phyloP scores from a whole-genome alignment of 257 asterid genomes.

The Petunia axillaris region DNA sequence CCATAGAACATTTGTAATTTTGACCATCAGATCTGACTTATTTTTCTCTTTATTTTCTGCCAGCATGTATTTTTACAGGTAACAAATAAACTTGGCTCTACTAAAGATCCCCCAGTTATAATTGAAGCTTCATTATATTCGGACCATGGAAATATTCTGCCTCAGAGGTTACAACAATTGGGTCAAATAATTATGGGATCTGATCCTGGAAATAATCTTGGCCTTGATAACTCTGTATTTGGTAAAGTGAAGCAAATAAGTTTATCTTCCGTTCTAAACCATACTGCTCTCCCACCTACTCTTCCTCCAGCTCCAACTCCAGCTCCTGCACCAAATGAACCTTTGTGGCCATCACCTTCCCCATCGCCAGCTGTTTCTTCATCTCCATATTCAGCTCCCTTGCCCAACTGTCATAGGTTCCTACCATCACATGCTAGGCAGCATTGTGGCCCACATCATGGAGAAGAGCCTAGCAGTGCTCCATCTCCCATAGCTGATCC shows the following conservation, averaged over 20 bases:
- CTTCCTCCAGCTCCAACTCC: slow-evolving; percentile 54
- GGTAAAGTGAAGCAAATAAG: slow-evolving; percentile 81
- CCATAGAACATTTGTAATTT: background rate
- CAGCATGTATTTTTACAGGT: slow-evolving; percentile 69
- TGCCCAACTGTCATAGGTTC: slow-evolving; percentile 43
- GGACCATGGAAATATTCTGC: slow-evolving; percentile 42
- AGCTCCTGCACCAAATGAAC: slow-evolving; percentile 32
- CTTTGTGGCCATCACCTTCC: slow-evolving; percentile 37
- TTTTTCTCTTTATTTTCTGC: slow-evolving; percentile 25
- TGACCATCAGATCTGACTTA: background rate
- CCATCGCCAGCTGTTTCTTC: slow-evolving; percentile 41
- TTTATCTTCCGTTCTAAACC: slow-evolving; percentile 63
- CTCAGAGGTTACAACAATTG: slow-evolving; percentile 71
- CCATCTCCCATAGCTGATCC: slow-evolving; percentile 37
- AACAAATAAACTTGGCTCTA: slow-evolving; percentile 70
- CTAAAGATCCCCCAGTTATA: slow-evolving; percentile 72
- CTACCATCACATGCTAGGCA: slow-evolving; percentile 38
- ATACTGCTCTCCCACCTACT: slow-evolving; percentile 52
- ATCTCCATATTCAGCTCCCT: slow-evolving; percentile 29
- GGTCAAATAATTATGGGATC: slow-evolving; percentile 60
- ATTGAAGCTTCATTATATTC: slow-evolving; percentile 76
- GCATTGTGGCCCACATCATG: slow-evolving; percentile 36
- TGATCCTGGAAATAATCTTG: slow-evolving; percentile 64
- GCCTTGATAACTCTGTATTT: slow-evolving; percentile 71
- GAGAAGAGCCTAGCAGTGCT: slow-evolving; percentile 27